Evolutionary conservation across 2,329 filamentous ascomycete species (phyloP), one percentile per base, ranked within the genome.

Genomic region (Fusarium setosum): DNA sequence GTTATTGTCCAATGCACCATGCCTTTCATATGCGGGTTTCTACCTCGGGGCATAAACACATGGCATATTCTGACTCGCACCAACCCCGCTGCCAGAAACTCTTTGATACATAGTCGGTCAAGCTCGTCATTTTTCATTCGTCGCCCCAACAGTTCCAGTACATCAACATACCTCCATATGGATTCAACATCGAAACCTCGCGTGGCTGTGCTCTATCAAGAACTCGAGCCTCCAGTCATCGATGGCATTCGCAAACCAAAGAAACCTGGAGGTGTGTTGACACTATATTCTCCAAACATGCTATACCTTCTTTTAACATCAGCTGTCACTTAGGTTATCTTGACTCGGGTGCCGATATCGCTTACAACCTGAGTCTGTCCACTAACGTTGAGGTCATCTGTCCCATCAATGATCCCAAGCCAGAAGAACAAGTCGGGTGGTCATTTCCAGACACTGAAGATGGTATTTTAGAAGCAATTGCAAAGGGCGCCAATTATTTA

Each of bases 181-280:
- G 37, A 50, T 49, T 32, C 54, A 26, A 34, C 31, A 48, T 29
- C 53, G 21, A 52, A 23, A 49, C 41, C 21, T 54, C 56, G 59
- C 5, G 77, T 85, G 4, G 83, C 82, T 5, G 75, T 84, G 0
- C 68, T 85, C 2, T 81, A 81, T 53, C 82, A 85, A 68, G 81
- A 76, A 5, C 75, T 83, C 42, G 77, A 82, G 3, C 79, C 82
- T 5, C 82, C 83, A 0, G 31, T 81, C 5, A 80, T 84, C 47
- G 79, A 83, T 53, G 82, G 82, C 2, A 77, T 81, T 4, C 74
- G 73, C 15, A 86, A 85, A 59, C 82, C 82, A 2, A 80, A 75
- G 66, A 85, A 86, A 57, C 82, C 82, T 13, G 81, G 81, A 51
- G 64, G 67, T 63, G 24, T 17, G 31, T 24, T 12, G 9, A 21